Conservation (phyloP, 495 filamentous ascomycete species). For the Lasiosphaeriaceae sp. region DNA sequence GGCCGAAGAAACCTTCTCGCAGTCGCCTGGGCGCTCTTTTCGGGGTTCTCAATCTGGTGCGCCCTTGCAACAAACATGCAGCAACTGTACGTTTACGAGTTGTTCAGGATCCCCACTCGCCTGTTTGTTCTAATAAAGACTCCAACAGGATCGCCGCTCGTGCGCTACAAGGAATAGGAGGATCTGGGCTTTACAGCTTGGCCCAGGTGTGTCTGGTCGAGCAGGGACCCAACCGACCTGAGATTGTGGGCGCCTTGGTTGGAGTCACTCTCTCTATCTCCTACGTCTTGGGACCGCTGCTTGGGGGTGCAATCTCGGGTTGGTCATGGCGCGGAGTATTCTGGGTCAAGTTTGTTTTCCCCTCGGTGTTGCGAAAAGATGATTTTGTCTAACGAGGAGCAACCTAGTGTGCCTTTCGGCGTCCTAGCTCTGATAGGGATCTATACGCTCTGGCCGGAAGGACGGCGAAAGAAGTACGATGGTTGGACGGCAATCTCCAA, state of each 20-base stretch:
- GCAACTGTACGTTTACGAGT: constrained; percentile 44
- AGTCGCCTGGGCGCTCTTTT: constrained; percentile 49
- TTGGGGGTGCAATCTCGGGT: constrained; percentile 65
- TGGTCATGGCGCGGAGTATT: constrained; percentile 67
- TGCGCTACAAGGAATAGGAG: constrained; percentile 60
- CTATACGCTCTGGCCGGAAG: constrained; percentile 46
- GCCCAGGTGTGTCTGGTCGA: constrained; percentile 53
- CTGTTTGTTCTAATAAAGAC: background rate
- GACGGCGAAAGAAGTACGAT: constrained; percentile 22
- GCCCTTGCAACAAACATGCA: constrained; percentile 47
- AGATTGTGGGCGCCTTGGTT: constrained; percentile 40
- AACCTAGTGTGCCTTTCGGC: constrained; percentile 52
- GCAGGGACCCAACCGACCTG: constrained; percentile 47
- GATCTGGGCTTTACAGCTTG: constrained; percentile 55
- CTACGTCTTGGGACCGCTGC: constrained; percentile 57
- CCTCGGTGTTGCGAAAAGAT: background rate
- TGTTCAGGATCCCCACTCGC: background rate
- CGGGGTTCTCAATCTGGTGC: constrained; percentile 55
- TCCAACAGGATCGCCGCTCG: constrained; percentile 51
- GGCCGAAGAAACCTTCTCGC: constrained; percentile 49
- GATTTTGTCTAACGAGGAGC: background rate
- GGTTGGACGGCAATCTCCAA: constrained; percentile 27
- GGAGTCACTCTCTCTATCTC: constrained; percentile 43
- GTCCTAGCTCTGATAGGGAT: constrained; percentile 54
- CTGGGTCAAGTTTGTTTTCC: constrained; percentile 58